These are phyloP conservation scores for Phlebiopsis flavidoalba DNA, from an alignment of 768 basidiomycete genomes.

Conservation along the genomic window DNA sequence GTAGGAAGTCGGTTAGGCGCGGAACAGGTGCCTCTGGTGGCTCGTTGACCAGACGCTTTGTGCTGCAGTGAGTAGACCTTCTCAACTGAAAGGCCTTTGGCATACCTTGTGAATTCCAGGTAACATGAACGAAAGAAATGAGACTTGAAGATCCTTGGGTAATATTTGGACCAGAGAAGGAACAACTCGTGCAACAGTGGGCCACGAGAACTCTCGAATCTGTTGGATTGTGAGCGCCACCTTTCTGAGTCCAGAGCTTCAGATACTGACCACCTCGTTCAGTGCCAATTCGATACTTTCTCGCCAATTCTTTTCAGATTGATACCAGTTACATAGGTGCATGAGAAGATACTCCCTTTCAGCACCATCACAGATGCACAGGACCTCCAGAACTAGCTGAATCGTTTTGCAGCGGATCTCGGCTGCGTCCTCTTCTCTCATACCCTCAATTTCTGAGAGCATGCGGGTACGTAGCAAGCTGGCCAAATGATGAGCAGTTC, in stretches of 20 bases:
- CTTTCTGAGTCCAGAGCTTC: not conserved
- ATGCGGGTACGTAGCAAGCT: constrained; percentile 39
- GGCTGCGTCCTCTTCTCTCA: constrained; percentile 26
- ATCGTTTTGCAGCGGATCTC: constrained; percentile 38
- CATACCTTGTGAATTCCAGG: constrained; percentile 3
- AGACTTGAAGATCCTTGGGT: constrained; percentile 42
- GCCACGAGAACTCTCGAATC: constrained; percentile 41
- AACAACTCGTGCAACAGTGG: constrained; percentile 34
- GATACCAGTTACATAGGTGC: constrained; percentile 33
- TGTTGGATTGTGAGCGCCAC: constrained; percentile 11
- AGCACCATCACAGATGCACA: constrained; percentile 18
- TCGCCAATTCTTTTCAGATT: constrained; percentile 37
- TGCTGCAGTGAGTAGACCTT: constrained; percentile 8
- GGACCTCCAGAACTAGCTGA: constrained; percentile 37
- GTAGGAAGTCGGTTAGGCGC: constrained; percentile 46
- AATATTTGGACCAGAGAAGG: constrained; percentile 37
- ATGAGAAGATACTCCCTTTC: constrained; percentile 15
- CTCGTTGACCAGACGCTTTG: constrained; percentile 48
- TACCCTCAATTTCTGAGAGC: constrained; percentile 41
- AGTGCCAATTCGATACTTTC: constrained; percentile 35
- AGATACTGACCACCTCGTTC: constrained; percentile 34
- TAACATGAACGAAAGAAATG: not conserved
- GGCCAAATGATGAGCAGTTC: constrained; percentile 31
- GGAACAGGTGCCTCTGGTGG: constrained; percentile 46
- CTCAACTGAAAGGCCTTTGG: not conserved